phyloP scores from a whole-genome alignment of 352 stramenopile genomes.

The Globisporangium paroecandrum region DNA sequence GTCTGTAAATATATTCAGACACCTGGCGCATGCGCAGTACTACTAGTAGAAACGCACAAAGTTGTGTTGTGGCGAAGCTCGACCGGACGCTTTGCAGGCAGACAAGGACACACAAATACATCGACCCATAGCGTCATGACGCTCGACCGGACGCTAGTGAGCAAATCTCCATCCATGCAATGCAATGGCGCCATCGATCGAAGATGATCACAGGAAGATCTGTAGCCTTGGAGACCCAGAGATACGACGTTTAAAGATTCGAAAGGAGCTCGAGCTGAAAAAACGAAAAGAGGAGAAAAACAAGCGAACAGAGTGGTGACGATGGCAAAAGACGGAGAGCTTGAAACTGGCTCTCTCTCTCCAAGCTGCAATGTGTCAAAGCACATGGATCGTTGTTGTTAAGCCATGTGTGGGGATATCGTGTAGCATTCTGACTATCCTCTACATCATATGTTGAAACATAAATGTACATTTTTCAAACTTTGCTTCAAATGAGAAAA shows the following conservation, averaged over 20 bases:
- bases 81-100: background rate
- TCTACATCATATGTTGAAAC: background rate
- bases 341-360: background rate
- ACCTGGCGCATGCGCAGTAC: background rate
- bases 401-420: background rate
- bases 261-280: no score
- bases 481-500: background rate
- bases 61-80: background rate
- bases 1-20: background rate
- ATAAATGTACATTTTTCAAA: background rate
- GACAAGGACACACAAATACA: background rate
- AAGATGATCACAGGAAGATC: background rate
- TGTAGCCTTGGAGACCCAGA: background rate
- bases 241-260: background rate
- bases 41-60: background rate
- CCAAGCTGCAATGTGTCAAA: background rate
- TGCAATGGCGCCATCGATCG: background rate
- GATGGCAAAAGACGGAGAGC: background rate
- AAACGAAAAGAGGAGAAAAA: background rate
- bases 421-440: background rate
- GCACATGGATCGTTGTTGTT: background rate
- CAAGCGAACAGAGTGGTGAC: background rate
- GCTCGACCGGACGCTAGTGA: background rate
- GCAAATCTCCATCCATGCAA: background rate
- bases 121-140: background rate